Conservation (phyloP, 116 monocot species). For the Posidonia oceanica region DNA sequence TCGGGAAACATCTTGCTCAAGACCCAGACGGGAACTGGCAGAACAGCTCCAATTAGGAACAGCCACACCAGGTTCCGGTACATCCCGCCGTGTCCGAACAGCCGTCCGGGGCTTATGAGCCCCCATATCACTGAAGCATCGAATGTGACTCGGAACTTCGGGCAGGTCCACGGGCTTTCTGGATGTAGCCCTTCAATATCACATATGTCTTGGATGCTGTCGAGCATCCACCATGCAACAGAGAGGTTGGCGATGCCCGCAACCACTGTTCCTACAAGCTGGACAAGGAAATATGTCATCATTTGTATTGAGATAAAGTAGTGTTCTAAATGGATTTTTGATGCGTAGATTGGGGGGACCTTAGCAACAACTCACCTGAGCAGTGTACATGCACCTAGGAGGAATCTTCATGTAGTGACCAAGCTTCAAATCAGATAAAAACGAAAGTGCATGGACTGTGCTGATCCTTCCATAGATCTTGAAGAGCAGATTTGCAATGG, state of each 20-base stretch:
- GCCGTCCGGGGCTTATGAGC: conserved; percentile 53
- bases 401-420: conserved; percentile 90
- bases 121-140: conserved; percentile 89
- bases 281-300: neutral
- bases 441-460: conserved; percentile 69
- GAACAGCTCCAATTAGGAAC: conserved; percentile 56
- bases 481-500: conserved; percentile 75
- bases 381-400: conserved; percentile 73
- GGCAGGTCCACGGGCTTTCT: conserved; percentile 80
- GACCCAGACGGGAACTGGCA: conserved; percentile 62
- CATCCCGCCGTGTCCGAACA: conserved; percentile 51
- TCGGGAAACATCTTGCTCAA: conserved; percentile 48
- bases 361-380: conserved; percentile 34
- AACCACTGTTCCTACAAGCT: conserved; percentile 68
- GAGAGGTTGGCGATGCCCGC: conserved; percentile 55
- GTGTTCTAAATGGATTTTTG: neutral
- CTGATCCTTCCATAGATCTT: conserved; percentile 78
- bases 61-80: conserved; percentile 70
- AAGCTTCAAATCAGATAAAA: conserved; percentile 70
- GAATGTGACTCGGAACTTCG: conserved; percentile 61
- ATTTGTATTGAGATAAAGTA: neutral
- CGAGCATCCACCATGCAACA: conserved; percentile 81
- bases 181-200: conserved; percentile 39
- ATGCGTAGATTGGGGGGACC: too few relatives aligned
- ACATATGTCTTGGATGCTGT: conserved; percentile 52